Evolutionary conservation across 2,329 filamentous ascomycete species (phyloP).

Genomic region (Neofusicoccum laricinum): DNA sequence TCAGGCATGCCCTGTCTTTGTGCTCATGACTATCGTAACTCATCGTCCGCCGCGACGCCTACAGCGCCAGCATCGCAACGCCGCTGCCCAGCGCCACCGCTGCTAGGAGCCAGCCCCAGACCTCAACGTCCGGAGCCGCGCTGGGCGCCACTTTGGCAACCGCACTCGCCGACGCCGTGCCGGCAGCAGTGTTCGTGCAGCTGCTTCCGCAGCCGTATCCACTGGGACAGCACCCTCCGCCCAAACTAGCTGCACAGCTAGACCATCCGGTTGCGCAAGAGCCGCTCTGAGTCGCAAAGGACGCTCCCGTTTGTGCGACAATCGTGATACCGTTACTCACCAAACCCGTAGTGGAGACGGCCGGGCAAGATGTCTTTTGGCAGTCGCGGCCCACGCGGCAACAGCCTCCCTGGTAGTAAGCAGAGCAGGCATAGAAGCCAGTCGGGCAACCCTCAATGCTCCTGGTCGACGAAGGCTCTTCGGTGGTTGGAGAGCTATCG

Average conservation of each 20-base stretch:
- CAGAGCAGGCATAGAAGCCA: slow-evolving; percentile 88
- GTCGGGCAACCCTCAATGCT: slow-evolving; percentile 64
- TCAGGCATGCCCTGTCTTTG: neutral
- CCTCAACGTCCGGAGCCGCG: slow-evolving; percentile 27
- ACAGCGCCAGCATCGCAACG: slow-evolving; percentile 40
- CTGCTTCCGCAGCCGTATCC: slow-evolving; percentile 67
- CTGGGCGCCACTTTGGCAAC: slow-evolving; percentile 39
- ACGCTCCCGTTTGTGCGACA: slow-evolving; percentile 58
- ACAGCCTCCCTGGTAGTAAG: slow-evolving; percentile 77
- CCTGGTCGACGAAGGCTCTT: slow-evolving; percentile 31
- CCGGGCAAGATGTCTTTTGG: slow-evolving; percentile 73
- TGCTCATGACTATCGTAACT: slow-evolving; percentile 4
- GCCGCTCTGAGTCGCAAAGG: slow-evolving; percentile 39
- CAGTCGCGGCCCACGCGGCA: slow-evolving; percentile 87
- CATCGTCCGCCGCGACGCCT: slow-evolving; percentile 13
- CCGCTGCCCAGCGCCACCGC: slow-evolving; percentile 30
- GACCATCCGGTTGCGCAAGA: slow-evolving; percentile 78
- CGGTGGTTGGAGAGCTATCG: slow-evolving; percentile 35
- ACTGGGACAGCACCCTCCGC: slow-evolving; percentile 79
- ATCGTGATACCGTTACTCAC: slow-evolving; percentile 65
- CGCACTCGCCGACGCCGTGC: slow-evolving; percentile 22
- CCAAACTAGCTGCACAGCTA: slow-evolving; percentile 61
- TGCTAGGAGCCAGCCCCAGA: slow-evolving; percentile 29
- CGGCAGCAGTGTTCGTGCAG: slow-evolving; percentile 34
- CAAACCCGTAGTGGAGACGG: slow-evolving; percentile 58